These are phyloP conservation scores for Helichrysum umbraculigerum DNA, from an alignment of 129 eudicot species.

Conservation along the genomic window DNA sequence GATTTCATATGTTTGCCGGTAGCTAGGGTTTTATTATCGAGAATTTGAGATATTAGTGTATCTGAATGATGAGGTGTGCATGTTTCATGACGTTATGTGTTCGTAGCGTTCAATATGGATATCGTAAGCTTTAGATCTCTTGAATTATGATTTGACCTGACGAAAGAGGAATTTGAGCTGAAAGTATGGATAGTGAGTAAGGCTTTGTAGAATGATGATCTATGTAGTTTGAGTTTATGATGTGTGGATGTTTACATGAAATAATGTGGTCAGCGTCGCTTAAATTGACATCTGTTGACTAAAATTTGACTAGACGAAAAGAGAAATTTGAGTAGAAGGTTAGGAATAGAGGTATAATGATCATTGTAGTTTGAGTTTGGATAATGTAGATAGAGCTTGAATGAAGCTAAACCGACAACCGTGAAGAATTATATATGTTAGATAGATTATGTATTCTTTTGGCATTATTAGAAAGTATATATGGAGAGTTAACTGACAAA, in stretches of 20 bases:
- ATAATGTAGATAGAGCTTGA: conserved; percentile 15
- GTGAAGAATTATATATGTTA: not conserved
- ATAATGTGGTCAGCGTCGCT: not conserved
- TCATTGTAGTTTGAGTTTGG: not conserved
- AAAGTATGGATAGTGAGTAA: not conserved
- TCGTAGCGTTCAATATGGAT: not conserved
- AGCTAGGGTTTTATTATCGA: conserved; percentile 13
- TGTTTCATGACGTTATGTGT: not conserved
- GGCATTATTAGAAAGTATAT: not conserved
- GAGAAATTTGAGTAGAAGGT: conserved; percentile 11
- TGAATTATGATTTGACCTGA: not conserved
- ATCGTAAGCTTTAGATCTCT: not conserved
- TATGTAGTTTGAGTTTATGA: not conserved
- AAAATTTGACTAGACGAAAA: conserved; percentile 22
- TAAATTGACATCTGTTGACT: conserved; percentile 3
- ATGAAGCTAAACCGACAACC: conserved; percentile 13
- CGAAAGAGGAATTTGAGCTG: not conserved
- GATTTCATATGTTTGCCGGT: conserved; percentile 19
- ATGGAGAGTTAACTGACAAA: not conserved
- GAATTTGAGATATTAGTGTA: not conserved
- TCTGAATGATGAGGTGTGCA: not conserved
- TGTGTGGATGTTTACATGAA: conserved; percentile 18
- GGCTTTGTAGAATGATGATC: not conserved
- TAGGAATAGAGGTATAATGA: not conserved
- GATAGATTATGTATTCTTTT: not conserved